Conservation (phyloP, 352 stramenopile genomes). For the Phytophthora cryptogea region DNA sequence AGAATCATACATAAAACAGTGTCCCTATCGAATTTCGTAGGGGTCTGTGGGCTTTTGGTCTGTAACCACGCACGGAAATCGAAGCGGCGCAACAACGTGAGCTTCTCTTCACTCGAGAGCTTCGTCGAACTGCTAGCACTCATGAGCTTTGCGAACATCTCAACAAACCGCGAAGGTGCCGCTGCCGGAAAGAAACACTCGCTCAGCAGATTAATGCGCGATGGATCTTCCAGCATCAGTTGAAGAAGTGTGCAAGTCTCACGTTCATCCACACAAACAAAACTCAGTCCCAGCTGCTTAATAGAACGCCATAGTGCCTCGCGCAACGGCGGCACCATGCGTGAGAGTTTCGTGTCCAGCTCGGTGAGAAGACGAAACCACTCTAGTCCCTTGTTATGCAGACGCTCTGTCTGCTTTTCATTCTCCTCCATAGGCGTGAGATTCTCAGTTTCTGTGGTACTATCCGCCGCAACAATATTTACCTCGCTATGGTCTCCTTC, state of each 20-base stretch:
- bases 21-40: constrained; percentile 83
- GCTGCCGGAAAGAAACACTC: constrained; percentile 84
- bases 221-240: constrained; percentile 86
- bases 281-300: constrained; percentile 76
- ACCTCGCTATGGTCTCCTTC: constrained; percentile 18
- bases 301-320: constrained; percentile 85
- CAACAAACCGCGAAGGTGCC: constrained; percentile 75
- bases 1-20: constrained; percentile 82
- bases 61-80: constrained; percentile 81
- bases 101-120: constrained; percentile 72
- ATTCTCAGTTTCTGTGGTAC: neutral
- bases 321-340: constrained; percentile 83
- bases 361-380: constrained; percentile 84
- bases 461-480: neutral
- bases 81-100: constrained; percentile 73
- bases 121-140: constrained; percentile 69
- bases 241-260: constrained; percentile 83
- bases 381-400: constrained; percentile 80
- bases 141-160: constrained; percentile 90
- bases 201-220: constrained; percentile 75
- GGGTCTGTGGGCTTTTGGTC: constrained; percentile 45
- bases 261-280: constrained; percentile 82
- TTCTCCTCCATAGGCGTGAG: constrained; percentile 25
- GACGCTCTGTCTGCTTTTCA: constrained; percentile 45
- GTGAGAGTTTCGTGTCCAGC: constrained; percentile 78